phyloP scores from a whole-genome alignment of 768 basidiomycete species.

The Hydnomerulius pinastri region DNA sequence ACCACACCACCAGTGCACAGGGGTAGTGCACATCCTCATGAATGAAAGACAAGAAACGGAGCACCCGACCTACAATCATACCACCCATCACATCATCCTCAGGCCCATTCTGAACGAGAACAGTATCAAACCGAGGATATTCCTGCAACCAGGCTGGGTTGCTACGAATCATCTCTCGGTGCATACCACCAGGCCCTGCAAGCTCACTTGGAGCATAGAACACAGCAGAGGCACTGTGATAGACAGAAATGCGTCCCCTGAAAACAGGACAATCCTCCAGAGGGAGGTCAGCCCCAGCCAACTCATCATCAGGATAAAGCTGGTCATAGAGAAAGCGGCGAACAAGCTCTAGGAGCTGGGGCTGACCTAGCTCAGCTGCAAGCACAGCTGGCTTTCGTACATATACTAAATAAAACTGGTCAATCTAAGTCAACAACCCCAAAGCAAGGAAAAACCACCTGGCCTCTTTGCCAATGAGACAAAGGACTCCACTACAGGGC shows the following conservation, averaged over 20 bases:
- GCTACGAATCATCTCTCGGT: conserved; percentile 1
- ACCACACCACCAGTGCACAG: conserved; percentile 7
- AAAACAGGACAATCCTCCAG: conserved; percentile 13
- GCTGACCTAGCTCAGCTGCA: neutral
- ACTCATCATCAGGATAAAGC: neutral
- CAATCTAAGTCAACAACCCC: neutral
- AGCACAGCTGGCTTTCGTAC: neutral
- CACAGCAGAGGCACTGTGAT: neutral
- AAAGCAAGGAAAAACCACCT: no score
- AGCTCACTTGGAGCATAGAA: conserved; percentile 9
- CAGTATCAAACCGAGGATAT: conserved; percentile 4
- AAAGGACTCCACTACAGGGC: neutral
- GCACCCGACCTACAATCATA: neutral
- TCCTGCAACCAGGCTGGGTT: neutral
- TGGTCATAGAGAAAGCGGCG: conserved; percentile 7
- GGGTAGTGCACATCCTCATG: neutral
- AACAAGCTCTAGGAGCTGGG: neutral
- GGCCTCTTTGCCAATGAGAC: neutral
- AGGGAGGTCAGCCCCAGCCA: neutral
- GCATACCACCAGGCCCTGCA: conserved; percentile 7
- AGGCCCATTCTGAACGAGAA: neutral
- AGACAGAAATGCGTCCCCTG: neutral
- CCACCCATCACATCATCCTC: neutral
- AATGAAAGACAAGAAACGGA: conserved; percentile 6
- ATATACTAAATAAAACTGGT: neutral